A percentile compares a stretch with the other conserved stretches of the same genome.
These are phyloP conservation scores for Thuja plicata DNA, from an alignment of 83 land plant species.

Conservation along the genomic window DNA sequence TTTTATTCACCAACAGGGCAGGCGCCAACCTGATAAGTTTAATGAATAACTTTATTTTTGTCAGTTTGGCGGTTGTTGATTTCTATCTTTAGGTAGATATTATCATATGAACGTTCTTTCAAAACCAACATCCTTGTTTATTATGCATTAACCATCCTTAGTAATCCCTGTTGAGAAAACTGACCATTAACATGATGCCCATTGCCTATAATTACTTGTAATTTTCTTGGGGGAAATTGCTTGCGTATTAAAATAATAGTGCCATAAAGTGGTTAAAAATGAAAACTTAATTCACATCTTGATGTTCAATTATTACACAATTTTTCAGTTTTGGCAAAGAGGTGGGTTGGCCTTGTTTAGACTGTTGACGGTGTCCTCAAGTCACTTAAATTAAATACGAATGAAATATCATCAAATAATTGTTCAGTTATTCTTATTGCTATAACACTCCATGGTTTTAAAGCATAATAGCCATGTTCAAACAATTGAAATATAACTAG, in stretches of 20 bases:
- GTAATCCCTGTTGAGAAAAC: not conserved
- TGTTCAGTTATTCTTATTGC: no score
- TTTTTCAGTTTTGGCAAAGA: not conserved
- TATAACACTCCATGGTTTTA: not conserved
- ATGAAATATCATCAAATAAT: not conserved
- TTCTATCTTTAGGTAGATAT: not conserved
- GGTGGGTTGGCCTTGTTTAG: not conserved
- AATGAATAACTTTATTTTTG: not conserved
- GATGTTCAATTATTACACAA: not conserved
- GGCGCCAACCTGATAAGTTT: not conserved
- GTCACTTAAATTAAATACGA: not conserved
- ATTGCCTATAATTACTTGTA: not conserved
- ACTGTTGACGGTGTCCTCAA: not conserved
- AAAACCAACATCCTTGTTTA: not conserved
- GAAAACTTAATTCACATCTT: not conserved
- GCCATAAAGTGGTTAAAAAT: not conserved
- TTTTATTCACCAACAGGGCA: not conserved
- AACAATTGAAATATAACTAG: no score
- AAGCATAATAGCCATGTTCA: not conserved
- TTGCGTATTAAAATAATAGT: not conserved
- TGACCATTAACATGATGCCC: not conserved
- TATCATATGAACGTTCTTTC: not conserved
- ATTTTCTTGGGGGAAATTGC: not conserved
- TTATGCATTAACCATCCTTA: not conserved
- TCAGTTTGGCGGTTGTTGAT: not conserved